These are phyloP conservation scores for Orbilia quercus DNA, from an alignment of 2,329 filamentous ascomycete species.

Conservation along the genomic window DNA sequence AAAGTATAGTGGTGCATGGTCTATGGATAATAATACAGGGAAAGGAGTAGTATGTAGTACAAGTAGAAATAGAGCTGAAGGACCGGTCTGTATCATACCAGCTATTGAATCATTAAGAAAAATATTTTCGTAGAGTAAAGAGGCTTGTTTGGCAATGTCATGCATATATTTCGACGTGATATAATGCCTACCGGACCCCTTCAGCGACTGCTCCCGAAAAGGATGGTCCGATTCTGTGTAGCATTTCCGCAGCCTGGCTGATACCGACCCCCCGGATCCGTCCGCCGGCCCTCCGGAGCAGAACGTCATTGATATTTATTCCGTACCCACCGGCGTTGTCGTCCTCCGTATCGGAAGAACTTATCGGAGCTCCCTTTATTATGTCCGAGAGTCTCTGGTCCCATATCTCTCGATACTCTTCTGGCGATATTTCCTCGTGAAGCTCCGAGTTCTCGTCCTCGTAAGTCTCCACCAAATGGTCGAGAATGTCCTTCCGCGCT, in stretches of 20 bases:
- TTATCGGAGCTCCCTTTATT: not conserved
- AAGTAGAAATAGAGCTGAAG: too few species aligned
- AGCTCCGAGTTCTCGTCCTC: slow-evolving; percentile 23
- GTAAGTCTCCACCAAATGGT: slow-evolving; percentile 38
- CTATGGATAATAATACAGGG: too few species aligned
- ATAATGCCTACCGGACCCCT: too few species aligned
- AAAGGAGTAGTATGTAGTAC: too few species aligned
- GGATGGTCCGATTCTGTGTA: slow-evolving; percentile 14
- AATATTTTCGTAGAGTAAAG: too few species aligned
- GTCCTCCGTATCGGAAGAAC: not conserved
- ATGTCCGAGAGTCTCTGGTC: not conserved
- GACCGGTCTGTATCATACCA: too few species aligned
- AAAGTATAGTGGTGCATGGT: too few species aligned
- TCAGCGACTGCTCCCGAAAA: not conserved
- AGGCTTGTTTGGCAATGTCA: too few species aligned
- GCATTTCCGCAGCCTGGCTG: slow-evolving; percentile 16
- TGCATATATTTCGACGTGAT: too few species aligned
- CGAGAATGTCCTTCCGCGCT: slow-evolving; percentile 4
- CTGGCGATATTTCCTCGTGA: not conserved
- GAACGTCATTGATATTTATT: not conserved
- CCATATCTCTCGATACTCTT: slow-evolving; percentile 23
- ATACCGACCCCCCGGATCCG: not conserved
- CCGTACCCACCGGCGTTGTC: not conserved
- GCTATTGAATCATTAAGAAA: too few species aligned
- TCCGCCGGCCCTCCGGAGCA: slow-evolving; percentile 1